These are phyloP conservation scores for Salix viminalis DNA, from an alignment of 345 rosid genomes.

Conservation along the genomic window DNA sequence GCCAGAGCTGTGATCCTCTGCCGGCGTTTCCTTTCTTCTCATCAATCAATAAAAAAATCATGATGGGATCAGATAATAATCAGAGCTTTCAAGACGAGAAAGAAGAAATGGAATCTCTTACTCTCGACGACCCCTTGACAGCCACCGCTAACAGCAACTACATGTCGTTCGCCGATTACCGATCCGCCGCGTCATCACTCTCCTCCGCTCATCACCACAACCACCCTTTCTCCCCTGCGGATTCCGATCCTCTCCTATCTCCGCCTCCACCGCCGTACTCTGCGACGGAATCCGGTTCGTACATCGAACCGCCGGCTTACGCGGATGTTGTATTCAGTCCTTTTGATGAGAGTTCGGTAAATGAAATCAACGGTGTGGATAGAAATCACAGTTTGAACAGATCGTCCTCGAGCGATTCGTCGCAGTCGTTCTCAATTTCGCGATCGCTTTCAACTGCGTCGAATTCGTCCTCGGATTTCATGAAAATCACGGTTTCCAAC, in stretches of 20 bases:
- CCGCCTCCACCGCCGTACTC: constrained; percentile 31
- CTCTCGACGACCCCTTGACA: constrained; percentile 39
- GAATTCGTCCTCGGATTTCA: constrained; percentile 42
- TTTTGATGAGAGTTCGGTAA: constrained; percentile 50
- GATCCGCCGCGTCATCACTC: constrained; percentile 61
- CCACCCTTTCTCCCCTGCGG: constrained; percentile 41
- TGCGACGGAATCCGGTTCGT: constrained; percentile 24
- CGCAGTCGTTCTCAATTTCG: constrained; percentile 43
- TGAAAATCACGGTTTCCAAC: constrained; percentile 76
- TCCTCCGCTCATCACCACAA: constrained; percentile 37
- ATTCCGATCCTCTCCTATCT: constrained; percentile 73
- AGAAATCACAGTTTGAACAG: constrained; percentile 19
- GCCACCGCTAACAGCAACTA: constrained; percentile 1
- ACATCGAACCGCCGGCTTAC: constrained; percentile 90
- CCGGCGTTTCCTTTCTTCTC: not conserved
- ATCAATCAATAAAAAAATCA: not conserved
- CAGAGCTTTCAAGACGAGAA: constrained; percentile 52
- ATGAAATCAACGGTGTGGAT: constrained; percentile 56
- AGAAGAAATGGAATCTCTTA: constrained; percentile 72
- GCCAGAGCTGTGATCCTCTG: no score
- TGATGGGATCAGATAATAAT: constrained; percentile 83
- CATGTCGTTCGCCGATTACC: constrained; percentile 43
- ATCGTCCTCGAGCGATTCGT: constrained; percentile 32
- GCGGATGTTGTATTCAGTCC: constrained; percentile 83
- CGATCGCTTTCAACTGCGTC: constrained; percentile 46